Conservation (phyloP, 106 monocot species). For the Apostasia ramifera region DNA sequence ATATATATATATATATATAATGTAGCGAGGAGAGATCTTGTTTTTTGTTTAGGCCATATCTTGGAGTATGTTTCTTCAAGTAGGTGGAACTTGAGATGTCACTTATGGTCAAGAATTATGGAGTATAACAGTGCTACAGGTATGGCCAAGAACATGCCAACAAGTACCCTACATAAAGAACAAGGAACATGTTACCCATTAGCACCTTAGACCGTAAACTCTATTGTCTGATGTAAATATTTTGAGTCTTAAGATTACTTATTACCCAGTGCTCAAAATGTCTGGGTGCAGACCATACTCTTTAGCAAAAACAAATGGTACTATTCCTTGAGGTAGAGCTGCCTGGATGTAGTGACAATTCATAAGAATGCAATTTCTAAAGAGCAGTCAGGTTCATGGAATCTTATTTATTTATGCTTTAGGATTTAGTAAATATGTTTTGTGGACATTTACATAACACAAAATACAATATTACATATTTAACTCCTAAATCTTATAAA, state of each 20-base stretch:
- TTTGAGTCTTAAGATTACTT: neutral
- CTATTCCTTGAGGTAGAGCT: constrained; percentile 77
- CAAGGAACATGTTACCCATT: neutral
- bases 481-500: neutral
- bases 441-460: too few species aligned
- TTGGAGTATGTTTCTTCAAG: neutral
- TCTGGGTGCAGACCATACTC: constrained; percentile 71
- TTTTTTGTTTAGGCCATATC: neutral
- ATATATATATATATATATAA: neutral
- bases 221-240: neutral
- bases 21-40: neutral
- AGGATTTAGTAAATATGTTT: too few species aligned
- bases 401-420: too few species aligned
- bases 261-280: constrained; percentile 78
- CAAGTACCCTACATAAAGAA: constrained; percentile 44
- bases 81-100: neutral
- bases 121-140: constrained; percentile 63
- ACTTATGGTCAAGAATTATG: constrained; percentile 27
- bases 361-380: neutral
- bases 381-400: neutral
- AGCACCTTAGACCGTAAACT: neutral
- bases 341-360: constrained; percentile 34
- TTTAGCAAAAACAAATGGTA: constrained; percentile 83
- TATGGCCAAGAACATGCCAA: constrained; percentile 64
- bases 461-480: too few species aligned